phyloP scores from a whole-genome alignment of 208 protist species.

The Leishmania tropica region DNA sequence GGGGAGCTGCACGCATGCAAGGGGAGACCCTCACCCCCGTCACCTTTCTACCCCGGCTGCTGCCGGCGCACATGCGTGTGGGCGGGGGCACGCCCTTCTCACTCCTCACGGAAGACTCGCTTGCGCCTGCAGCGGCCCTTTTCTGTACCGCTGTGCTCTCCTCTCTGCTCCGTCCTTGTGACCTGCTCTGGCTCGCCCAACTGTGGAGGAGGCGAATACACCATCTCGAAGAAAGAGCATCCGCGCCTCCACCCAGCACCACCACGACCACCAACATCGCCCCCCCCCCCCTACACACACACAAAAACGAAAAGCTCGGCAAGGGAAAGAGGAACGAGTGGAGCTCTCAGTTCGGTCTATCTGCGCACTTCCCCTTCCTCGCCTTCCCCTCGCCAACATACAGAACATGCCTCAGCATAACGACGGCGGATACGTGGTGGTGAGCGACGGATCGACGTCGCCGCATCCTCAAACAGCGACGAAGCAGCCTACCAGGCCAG shows the following conservation, averaged over 20 bases:
- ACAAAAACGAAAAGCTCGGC: background rate
- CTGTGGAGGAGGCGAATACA: background rate
- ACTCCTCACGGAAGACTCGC: too few species aligned
- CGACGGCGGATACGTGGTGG: background rate
- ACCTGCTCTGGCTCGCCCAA: too few species aligned
- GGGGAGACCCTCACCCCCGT: too few species aligned
- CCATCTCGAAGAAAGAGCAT: background rate
- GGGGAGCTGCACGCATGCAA: too few species aligned
- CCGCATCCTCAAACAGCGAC: background rate
- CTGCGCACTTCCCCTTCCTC: background rate
- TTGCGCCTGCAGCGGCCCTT: too few species aligned
- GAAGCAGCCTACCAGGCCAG: background rate
- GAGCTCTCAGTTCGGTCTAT: background rate
- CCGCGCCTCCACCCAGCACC: too few species aligned
- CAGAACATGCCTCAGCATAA: background rate
- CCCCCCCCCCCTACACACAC: background rate
- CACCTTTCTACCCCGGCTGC: too few species aligned
- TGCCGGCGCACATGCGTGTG: too few species aligned
- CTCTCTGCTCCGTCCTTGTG: too few species aligned
- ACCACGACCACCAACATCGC: background rate
- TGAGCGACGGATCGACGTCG: conserved; percentile 4
- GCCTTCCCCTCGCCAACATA: background rate
- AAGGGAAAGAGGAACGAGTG: background rate
- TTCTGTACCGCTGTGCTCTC: too few species aligned
- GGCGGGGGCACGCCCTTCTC: too few species aligned